Evolutionary conservation across 768 basidiomycete genomes (phyloP).

Genomic region (Scleroderma bovista): DNA sequence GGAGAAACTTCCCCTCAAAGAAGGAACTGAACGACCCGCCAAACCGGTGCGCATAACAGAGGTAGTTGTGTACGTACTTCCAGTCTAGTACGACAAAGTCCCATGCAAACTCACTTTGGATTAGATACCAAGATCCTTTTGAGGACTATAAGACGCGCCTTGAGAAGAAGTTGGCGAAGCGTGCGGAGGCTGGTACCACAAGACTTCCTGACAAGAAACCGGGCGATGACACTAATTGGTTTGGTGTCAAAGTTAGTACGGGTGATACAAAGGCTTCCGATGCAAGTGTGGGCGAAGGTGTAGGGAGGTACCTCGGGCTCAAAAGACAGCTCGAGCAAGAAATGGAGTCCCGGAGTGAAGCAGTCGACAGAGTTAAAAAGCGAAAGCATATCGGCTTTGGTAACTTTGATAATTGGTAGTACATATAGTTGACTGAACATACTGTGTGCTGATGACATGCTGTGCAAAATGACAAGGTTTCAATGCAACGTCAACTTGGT

Average conservation of each 20-base stretch:
- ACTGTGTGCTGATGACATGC: background rate
- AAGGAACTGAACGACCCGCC: conserved; percentile 80
- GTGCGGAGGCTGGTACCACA: conserved; percentile 29
- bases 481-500: conserved; percentile 20
- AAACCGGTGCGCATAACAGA: conserved; percentile 84
- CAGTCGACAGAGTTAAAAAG: conserved; percentile 58
- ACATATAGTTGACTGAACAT: background rate
- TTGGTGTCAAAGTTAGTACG: conserved; percentile 75
- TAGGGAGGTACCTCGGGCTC: conserved; percentile 76
- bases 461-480: no score
- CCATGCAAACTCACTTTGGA: conserved; percentile 5
- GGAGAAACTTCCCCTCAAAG: conserved; percentile 75
- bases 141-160: conserved; percentile 85
- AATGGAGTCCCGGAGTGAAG: conserved; percentile 9
- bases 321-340: conserved; percentile 41
- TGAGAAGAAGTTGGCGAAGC: conserved; percentile 62
- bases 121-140: conserved; percentile 90
- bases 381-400: conserved; percentile 86
- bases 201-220: conserved; percentile 45
- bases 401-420: conserved; percentile 79
- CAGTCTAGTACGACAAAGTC: background rate
- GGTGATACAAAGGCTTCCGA: conserved; percentile 30
- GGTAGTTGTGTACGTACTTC: conserved; percentile 67
- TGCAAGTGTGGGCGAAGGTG: conserved; percentile 34
- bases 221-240: conserved; percentile 78